These are phyloP conservation scores for Marchantia polymorpha DNA, from an alignment of 225 moss, liverwort and hornwort genomes.

Conservation along the genomic window DNA sequence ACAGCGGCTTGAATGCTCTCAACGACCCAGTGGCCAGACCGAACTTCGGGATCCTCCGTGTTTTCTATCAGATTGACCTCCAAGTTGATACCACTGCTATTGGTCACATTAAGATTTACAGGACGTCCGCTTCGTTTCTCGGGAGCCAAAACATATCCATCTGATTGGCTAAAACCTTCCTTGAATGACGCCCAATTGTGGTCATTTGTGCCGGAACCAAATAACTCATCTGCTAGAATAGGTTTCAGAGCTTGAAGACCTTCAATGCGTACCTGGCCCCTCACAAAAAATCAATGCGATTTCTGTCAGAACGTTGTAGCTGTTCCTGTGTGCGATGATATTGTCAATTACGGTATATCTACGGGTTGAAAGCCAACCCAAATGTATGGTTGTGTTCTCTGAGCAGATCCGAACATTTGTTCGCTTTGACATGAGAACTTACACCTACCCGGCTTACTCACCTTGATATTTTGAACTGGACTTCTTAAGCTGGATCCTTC, in stretches of 20 bases:
- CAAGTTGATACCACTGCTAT: slow-evolving; percentile 83
- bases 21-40: slow-evolving; percentile 81
- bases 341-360: neutral
- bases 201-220: slow-evolving; percentile 24
- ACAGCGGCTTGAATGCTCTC: slow-evolving; percentile 86
- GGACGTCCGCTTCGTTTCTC: slow-evolving; percentile 16
- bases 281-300: neutral
- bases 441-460: slow-evolving; percentile 29
- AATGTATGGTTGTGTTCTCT: neutral
- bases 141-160: slow-evolving; percentile 6
- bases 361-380: neutral
- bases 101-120: slow-evolving; percentile 63
- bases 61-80: slow-evolving; percentile 87
- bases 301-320: neutral
- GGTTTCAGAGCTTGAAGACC: slow-evolving; percentile 95
- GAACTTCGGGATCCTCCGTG: slow-evolving; percentile 54
- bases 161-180: neutral
- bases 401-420: neutral
- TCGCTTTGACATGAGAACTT: neutral
- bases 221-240: slow-evolving; percentile 29
- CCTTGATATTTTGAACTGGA: slow-evolving; percentile 78
- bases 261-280: slow-evolving; percentile 78
- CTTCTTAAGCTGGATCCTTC: slow-evolving; percentile 45
- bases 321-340: neutral
- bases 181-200: slow-evolving; percentile 33